Evolutionary conservation across 1,284 basidiomycete genomes (phyloP), one percentile per base, ranked within the genome.

Genomic region (Anthracocystis panici-leucophaei): DNA sequence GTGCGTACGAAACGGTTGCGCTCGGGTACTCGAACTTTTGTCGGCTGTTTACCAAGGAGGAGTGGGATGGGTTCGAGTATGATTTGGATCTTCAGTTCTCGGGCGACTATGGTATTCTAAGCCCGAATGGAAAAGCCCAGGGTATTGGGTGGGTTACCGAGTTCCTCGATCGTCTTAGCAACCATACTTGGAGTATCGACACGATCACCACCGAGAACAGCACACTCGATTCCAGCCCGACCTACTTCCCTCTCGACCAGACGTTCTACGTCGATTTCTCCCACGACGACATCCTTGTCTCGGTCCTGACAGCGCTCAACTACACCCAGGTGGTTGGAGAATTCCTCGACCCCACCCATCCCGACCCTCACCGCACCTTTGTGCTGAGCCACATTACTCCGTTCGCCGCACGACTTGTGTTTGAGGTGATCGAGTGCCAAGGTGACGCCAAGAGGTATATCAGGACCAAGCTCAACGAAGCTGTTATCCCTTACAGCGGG

Each of bases 381-480:
- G 65, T 74, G 20, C 42, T 80, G 2, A 68, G 71, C 25, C 62
- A 76, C 45, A 80, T 83, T 64, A 59, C 69, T 10, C 75, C 82
- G 42, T 81, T 78, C 44, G 72, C 74, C 21, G 75, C 82, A 2
- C 55, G 71, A 3, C 16, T 83, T 9, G 80, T 75, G 2, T 77
- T 77, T 27, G 67, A 80, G 40, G 67, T 85, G 7, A 42, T 80
- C 46, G 70, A 80, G 16, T 82, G 78, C 70, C 25, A 63, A 7
- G 57, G 33, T 8, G 52, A 63, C 5, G 20, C 46, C 1, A 88
- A 88, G 29, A 87, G 84, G 0, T 92, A 93, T 78, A 91, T 94
- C 72, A 91, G 93, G 6, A 87, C 92, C 58, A 89, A 92, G 81
- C 89, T 94, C 85, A 96, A 96, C 86, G 95, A 97, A 82, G 94